Evolutionary conservation across 108 stramenopile genomes (phyloP).

Genomic region (Licmophora abbreviata): DNA sequence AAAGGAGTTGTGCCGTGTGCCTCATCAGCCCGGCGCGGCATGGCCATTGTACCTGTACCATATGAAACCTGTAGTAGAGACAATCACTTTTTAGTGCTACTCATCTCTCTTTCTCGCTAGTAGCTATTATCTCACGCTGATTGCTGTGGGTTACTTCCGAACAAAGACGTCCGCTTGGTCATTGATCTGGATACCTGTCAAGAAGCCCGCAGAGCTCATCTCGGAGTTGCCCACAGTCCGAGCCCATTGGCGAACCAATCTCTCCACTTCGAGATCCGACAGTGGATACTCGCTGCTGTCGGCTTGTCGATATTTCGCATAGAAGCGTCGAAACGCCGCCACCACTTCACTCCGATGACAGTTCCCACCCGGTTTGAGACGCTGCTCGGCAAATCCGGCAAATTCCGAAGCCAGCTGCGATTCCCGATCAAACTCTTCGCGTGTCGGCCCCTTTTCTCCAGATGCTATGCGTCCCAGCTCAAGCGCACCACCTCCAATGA

Average conservation of each 20-base stretch:
- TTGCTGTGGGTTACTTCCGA: too few species aligned
- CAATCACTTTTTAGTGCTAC: too few species aligned
- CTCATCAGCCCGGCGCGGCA: constrained; percentile 59
- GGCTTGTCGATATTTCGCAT: constrained; percentile 67
- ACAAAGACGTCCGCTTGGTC: constrained; percentile 60
- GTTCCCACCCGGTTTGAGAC: constrained; percentile 40
- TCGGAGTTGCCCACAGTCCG: constrained; percentile 38
- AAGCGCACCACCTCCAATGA: constrained; percentile 59
- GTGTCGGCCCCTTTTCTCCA: constrained; percentile 47
- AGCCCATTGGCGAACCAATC: constrained; percentile 61
- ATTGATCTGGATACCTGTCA: constrained; percentile 58
- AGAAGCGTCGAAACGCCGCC: constrained; percentile 70
- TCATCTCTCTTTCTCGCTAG: too few species aligned
- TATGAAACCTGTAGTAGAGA: too few species aligned
- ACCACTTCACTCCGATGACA: constrained; percentile 72
- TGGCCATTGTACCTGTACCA: constrained; percentile 73
- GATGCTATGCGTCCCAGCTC: constrained; percentile 72
- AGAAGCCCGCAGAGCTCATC: constrained; percentile 73
- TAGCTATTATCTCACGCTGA: too few species aligned
- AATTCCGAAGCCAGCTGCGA: constrained; percentile 51
- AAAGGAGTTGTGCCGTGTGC: constrained; percentile 37
- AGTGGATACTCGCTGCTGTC: constrained; percentile 55
- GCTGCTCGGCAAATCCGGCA: constrained; percentile 59
- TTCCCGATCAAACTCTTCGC: constrained; percentile 54
- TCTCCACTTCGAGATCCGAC: constrained; percentile 74